Base-by-base conservation (phyloP, 75 land plant genomes). In the Chamaecyparis obtusa region DNA sequence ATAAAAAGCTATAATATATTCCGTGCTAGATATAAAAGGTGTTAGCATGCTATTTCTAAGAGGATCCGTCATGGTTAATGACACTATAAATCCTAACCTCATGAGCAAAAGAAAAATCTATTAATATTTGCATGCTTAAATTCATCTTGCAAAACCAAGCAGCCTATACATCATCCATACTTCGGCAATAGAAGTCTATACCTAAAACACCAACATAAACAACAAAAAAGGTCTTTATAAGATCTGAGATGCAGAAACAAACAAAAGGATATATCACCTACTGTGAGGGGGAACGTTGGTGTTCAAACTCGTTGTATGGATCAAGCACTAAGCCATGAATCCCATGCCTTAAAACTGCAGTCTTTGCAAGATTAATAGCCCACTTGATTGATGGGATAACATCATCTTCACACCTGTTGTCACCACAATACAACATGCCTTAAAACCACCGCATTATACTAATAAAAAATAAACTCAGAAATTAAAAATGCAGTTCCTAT, bases 251-350 rank as follows among this genome's bases (percentile, higher is more conserved):
- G 55, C 67, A 36, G 41, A 27, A 27, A 49, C 54, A 51, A 51
- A 51, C 54, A 41, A 55, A 55, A 33, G 33, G 0, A 85, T 6
- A 81, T 41, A 19, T 24, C 69, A 86, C 93, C 91, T 37, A 97
- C 99, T 93, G 93, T 86, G 85, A 92, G 27, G 89, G 10, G 77
- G 91, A 90, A 19, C 99, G 96, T 88, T 95, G 99, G 89, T 98
- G 99, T 91, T 98, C 99, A 32, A 98, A 93, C 86, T 98, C 99
- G 87, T 98, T 98, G 89, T 98, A 98, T 27, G 99, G 99, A 92
- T 98, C 99, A 88, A 98, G 94, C 16, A 98, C 97, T 51, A 98
- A 94, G 32, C 99, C 99, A 77, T 94, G 94, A 41, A 97, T 91
- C 17, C 99, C 99, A 90, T 98, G 94, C 75, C 99, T 89, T 71